Base-by-base conservation (phyloP, 495 filamentous ascomycete species). In the Recurvomyces mirabilis region DNA sequence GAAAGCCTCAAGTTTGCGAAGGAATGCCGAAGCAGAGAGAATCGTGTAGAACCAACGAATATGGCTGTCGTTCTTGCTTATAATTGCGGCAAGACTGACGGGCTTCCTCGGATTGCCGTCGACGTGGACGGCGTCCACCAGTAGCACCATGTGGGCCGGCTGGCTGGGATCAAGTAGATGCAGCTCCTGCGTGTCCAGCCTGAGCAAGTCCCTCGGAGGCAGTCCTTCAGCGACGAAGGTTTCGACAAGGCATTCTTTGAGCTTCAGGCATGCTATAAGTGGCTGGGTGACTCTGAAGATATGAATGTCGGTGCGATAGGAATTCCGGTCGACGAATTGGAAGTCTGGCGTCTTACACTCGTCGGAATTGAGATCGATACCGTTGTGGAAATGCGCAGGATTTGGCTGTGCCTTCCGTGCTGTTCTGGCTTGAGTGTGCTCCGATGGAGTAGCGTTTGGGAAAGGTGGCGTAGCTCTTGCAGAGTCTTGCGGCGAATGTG, bases 11-110 rank as follows among this genome's bases (percentile, higher is more conserved):
- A 51, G 41, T 14, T 15, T 1, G 5, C n/a, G 10, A 18, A 51
- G 19, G 17, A 38, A 5, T 14, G 17, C 3, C 18, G n/a, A 7
- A 28, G 23, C 5, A 4, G 7, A 22, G 17, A 23, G 19, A 41
- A 23, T 12, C 28, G 26, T 40, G 36, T 51, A 51, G 41, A 45
- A 51, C 35, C 41, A 45, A 5, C 41, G 31, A 3, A 51, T 22
- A 1, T 35, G 25, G 11, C 6, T 9, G 21, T 39, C 33, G 34
- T 20, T n/a, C 19, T 44, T 44, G 41, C 24, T 19, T 3, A 45
- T 5, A 1, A 51, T n/a, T 2, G 47, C 41, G 26, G 40, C 20
- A 10, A 51, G 21, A 24, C 32, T 20, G 32, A 43, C 4, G 10
- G 38, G 29, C 9, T 7, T 5, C 4, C 22, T 24, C 4, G 20